phyloP scores from a whole-genome alignment of 306 rosid species.

The Senna siamea region DNA sequence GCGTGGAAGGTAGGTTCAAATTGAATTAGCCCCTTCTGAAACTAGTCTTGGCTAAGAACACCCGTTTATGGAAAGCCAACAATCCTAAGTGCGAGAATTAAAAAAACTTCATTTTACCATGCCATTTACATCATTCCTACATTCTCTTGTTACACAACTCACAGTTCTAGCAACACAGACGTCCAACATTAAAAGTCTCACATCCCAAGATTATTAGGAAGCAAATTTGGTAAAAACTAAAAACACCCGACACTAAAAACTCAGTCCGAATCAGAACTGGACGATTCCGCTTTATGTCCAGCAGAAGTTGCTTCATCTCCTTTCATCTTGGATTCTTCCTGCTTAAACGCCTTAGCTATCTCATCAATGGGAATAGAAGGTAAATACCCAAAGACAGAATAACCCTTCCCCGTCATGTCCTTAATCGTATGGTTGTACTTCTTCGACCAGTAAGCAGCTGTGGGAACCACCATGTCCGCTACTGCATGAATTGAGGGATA shows the following conservation, averaged over 20 bases:
- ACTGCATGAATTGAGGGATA: slow-evolving; percentile 54
- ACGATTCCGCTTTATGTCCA: slow-evolving; percentile 45
- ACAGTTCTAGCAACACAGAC: slow-evolving; percentile 30
- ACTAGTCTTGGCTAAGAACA: too few species aligned
- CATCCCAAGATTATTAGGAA: neutral
- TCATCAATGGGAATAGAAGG: slow-evolving; percentile 74
- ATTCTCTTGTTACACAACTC: slow-evolving; percentile 24
- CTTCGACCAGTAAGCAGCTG: slow-evolving; percentile 52
- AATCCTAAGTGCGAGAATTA: too few species aligned
- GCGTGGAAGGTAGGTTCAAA: too few species aligned
- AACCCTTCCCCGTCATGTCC: slow-evolving; percentile 57
- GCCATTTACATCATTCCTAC: slow-evolving; percentile 34
- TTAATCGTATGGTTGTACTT: slow-evolving; percentile 64
- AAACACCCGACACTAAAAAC: neutral
- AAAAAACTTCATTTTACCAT: too few species aligned
- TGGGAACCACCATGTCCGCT: slow-evolving; percentile 58
- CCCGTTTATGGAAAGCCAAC: too few species aligned
- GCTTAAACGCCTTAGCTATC: slow-evolving; percentile 54
- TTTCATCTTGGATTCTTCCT: slow-evolving; percentile 42
- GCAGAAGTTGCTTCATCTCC: slow-evolving; percentile 24
- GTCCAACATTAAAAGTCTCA: neutral
- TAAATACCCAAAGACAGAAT: slow-evolving; percentile 53
- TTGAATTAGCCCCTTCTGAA: too few species aligned
- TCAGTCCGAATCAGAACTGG: slow-evolving; percentile 48
- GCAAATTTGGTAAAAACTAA: neutral